Percentiles rank a stretch among this genome's conserved stretches.
Evolutionary conservation across 2,329 filamentous ascomycete species (phyloP).

Genomic region (Clonostachys rosea): DNA sequence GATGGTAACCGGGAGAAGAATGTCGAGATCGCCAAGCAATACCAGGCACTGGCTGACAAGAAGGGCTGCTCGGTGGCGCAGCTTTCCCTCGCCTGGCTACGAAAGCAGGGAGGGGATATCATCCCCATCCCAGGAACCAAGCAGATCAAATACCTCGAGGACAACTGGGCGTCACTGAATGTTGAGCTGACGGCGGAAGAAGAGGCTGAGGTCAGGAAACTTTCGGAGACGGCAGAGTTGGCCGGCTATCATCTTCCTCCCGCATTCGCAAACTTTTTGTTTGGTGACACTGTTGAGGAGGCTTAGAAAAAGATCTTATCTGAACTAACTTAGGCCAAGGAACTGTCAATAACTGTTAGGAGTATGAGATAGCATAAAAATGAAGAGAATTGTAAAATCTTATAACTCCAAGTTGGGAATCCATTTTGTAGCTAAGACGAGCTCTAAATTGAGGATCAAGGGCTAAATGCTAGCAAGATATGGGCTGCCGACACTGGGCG

Average conservation of each 20-base stretch:
- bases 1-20: constrained; percentile 1
- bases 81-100: constrained; percentile 56
- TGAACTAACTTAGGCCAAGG: too few species aligned
- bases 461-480: too few species aligned
- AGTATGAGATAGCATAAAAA: too few species aligned
- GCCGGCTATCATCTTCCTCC: constrained; percentile 1
- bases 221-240: constrained; percentile 6
- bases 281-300: background rate
- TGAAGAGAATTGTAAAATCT: too few species aligned
- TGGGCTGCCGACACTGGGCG: too few species aligned
- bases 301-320: background rate
- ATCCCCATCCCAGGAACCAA: constrained; percentile 48
- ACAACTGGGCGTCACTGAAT: constrained; percentile 26
- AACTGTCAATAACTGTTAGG: too few species aligned
- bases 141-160: constrained; percentile 30
- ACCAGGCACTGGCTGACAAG: constrained; percentile 4
- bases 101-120: constrained; percentile 52
- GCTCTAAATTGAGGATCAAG: too few species aligned
- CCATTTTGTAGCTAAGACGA: too few species aligned
- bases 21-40: background rate
- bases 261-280: background rate
- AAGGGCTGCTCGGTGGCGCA: constrained; percentile 50
- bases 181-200: constrained; percentile 19
- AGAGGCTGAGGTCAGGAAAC: constrained; percentile 15
- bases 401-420: too few species aligned